A percentile compares a stretch with the other conserved stretches of the same genome.
Conservation (phyloP, 2,329 filamentous ascomycete species). For the Macrophomina phaseolina region DNA sequence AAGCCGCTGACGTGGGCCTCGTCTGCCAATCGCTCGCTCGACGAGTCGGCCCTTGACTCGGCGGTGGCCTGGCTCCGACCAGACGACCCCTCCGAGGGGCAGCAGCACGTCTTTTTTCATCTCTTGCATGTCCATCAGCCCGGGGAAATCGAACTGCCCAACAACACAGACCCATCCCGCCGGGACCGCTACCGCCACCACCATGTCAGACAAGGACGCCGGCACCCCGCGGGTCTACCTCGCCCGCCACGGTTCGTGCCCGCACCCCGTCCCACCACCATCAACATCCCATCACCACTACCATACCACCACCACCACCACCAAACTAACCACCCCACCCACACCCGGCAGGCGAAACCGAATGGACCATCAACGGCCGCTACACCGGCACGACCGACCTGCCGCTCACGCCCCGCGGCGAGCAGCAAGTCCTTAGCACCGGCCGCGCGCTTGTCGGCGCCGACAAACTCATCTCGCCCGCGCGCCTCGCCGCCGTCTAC, state of each 20-base stretch:
- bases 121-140: background rate
- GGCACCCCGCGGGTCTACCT: slow-evolving; percentile 35
- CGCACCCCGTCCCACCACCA: background rate
- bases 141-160: background rate
- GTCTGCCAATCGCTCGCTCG: background rate
- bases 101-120: background rate
- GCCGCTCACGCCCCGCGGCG: slow-evolving; percentile 42
- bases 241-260: slow-evolving; percentile 33
- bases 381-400: slow-evolving; percentile 55
- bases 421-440: slow-evolving; percentile 52
- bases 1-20: background rate
- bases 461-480: slow-evolving; percentile 59
- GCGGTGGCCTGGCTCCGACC: background rate
- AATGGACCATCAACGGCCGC: slow-evolving; percentile 55
- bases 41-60: background rate
- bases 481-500: slow-evolving; percentile 54
- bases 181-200: background rate
- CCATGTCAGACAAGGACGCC: slow-evolving; percentile 35
- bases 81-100: background rate
- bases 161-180: slow-evolving; percentile 1
- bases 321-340: slow-evolving; percentile 60
- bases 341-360: slow-evolving; percentile 46
- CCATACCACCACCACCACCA: slow-evolving; percentile 63
- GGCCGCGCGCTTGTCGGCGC: slow-evolving; percentile 55
- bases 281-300: background rate